Base-by-base conservation (phyloP, 1,284 basidiomycete genomes). In the Irpex lacteus region DNA sequence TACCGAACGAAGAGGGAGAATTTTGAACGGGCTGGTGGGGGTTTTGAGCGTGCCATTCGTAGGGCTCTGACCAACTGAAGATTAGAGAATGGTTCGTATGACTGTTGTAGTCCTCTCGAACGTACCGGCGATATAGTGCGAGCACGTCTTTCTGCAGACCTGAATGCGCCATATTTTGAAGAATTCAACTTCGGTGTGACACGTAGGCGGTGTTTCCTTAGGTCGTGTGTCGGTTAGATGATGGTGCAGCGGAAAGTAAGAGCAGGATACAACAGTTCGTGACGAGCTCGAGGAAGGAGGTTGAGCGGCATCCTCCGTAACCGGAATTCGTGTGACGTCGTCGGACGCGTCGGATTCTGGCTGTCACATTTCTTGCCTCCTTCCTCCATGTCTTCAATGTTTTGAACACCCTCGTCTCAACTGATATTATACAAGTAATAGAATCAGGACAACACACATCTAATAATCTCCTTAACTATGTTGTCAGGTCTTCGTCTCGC, bases 101-200 rank as follows among this genome's bases (percentile, higher is more conserved):
- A 65, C 15, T 55, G 19, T 19, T 34, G 32, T 34, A 34, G 32
- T 34, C 32, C 36, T 15, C 52, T 15, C 52, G 62, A 15, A 55
- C 80, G 68, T 57, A 88, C 90, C 89, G 82, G 77, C 89, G 81
- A 70, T 92, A 92, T n/a, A 92, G 79, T 11, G 83, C 78, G 34
- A 92, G 75, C 15, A 91, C 88, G 38, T 92, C 87, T 68, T 77
- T 85, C 72, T 92, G 91, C 21, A 92, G 77, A 11, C 90, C 90
- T 3, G 90, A 91, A 62, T 74, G 70, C 50, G 67, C 65, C 11
- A 60, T 13, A 1, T 18, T 6, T 15, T 47, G 11, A 5, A 47
- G 44, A 15, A 34, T 34, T 6, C 0, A 6, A 34, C 32, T 6
- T 34, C 32, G 32, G 32, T 34, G 0, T 6, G 6, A 34, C 5